phyloP scores from a whole-genome alignment of 2,329 filamentous ascomycete species.

The Arthrobotrys iridis region DNA sequence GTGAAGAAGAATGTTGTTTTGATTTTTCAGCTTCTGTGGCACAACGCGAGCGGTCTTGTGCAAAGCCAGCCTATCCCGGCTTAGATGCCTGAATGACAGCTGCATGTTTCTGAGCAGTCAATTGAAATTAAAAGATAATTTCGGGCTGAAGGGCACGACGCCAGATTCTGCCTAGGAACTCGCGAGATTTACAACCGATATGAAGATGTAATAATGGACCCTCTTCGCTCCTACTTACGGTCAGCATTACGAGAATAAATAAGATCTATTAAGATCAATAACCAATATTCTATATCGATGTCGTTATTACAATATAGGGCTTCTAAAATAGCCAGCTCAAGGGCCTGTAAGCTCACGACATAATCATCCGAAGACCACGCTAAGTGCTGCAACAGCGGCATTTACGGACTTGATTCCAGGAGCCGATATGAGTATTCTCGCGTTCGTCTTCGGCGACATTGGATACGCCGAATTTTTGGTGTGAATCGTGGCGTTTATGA shows the following conservation, averaged over 20 bases:
- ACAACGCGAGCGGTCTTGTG: conserved; percentile 40
- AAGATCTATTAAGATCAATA: background rate
- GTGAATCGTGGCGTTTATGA: background rate
- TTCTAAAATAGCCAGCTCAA: background rate
- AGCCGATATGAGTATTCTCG: background rate
- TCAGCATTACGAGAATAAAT: background rate
- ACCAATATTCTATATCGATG: background rate
- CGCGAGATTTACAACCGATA: background rate
- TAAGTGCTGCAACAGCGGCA: background rate
- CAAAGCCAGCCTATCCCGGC: background rate
- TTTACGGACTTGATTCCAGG: background rate
- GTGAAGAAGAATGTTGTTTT: background rate
- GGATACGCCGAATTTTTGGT: background rate
- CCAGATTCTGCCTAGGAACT: conserved; percentile 41
- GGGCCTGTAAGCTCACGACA: conserved; percentile 8
- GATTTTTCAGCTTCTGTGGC: conserved; percentile 18
- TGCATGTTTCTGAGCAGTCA: background rate
- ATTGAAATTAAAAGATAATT: conserved; percentile 30
- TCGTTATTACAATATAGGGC: background rate
- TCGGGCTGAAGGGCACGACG: conserved; percentile 21
- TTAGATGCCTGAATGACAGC: too few species aligned
- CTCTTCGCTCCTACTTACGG: background rate
- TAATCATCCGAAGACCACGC: background rate
- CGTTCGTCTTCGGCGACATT: background rate
- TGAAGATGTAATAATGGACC: background rate